A percentile compares a stretch with the other conserved stretches of the same genome.
Conservation (phyloP, 31 red algal genomes). For the Odonthalia washingtoniensis region DNA sequence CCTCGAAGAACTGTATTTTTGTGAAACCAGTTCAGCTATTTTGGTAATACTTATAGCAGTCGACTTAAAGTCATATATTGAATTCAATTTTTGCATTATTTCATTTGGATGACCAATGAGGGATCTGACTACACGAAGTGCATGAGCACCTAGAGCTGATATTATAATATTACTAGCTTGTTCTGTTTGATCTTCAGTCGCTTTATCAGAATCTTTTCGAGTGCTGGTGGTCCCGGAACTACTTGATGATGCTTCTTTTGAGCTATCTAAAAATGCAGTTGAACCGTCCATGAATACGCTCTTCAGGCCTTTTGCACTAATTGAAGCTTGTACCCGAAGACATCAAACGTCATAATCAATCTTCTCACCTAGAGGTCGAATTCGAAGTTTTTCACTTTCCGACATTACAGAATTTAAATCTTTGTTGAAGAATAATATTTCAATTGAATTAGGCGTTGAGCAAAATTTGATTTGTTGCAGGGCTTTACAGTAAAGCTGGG, state of each 20-base stretch:
- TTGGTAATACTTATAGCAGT: slow-evolving; percentile 40
- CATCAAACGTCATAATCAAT: neutral
- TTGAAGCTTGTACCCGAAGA: neutral
- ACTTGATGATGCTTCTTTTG: neutral
- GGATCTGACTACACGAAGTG: slow-evolving; percentile 22
- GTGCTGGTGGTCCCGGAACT: neutral
- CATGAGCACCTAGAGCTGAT: slow-evolving; percentile 14
- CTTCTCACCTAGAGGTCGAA: neutral
- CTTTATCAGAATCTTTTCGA: slow-evolving; percentile 8
- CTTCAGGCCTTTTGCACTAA: neutral
- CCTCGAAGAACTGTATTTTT: neutral
- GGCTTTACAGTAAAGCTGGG: no score
- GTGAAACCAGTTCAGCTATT: slow-evolving; percentile 43
- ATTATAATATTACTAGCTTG: slow-evolving; percentile 31
- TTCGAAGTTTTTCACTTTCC: no score
- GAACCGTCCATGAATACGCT: neutral
- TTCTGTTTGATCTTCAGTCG: slow-evolving; percentile 6
- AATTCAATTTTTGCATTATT: slow-evolving; percentile 5
- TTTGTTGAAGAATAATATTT: no score
- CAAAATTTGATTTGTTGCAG: no score
- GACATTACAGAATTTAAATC: no score
- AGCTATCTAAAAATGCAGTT: neutral
- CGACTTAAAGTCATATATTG: slow-evolving; percentile 33
- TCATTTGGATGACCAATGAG: slow-evolving; percentile 28
- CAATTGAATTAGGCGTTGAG: no score